Conservation (phyloP, 2,329 filamentous ascomycete species). For the Trichophyton mentagrophytes region DNA sequence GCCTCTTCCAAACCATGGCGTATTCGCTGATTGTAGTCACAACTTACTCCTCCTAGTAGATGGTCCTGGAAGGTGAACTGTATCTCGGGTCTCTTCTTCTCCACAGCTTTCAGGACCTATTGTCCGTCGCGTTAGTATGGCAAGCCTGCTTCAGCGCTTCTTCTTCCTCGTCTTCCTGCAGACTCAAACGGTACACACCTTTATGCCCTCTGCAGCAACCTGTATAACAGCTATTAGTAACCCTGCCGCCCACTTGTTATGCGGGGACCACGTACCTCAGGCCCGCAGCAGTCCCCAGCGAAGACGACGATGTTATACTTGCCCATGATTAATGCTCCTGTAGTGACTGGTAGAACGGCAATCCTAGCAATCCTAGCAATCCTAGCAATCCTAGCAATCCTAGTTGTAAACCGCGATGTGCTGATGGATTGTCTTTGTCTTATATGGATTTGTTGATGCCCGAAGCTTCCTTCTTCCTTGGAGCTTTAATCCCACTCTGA, state of each 20-base stretch:
- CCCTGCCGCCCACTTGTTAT: slow-evolving; percentile 9
- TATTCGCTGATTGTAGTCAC: neutral
- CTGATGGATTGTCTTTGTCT: too few relatives aligned
- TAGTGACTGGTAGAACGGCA: neutral
- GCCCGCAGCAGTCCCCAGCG: slow-evolving; percentile 71
- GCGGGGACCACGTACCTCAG: slow-evolving; percentile 30
- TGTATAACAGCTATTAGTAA: slow-evolving; percentile 23
- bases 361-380: too few relatives aligned
- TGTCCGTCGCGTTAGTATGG: neutral
- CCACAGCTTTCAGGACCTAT: slow-evolving; percentile 66
- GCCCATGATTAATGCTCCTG: slow-evolving; percentile 7
- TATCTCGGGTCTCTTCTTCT: slow-evolving; percentile 56
- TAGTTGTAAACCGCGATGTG: too few relatives aligned
- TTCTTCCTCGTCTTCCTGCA: neutral
- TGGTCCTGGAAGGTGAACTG: slow-evolving; percentile 87
- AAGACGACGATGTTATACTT: slow-evolving; percentile 66
- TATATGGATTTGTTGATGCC: too few relatives aligned
- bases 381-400: too few relatives aligned
- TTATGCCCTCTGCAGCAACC: slow-evolving; percentile 75
- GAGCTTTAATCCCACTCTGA: neutral
- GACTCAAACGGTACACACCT: slow-evolving; percentile 42
- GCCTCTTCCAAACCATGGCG: too few relatives aligned
- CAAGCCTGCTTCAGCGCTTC: neutral
- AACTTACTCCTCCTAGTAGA: slow-evolving; percentile 76
- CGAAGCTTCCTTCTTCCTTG: neutral